These are phyloP conservation scores for Macrotyloma uniflorum DNA, from an alignment of 306 rosid species.

Conservation along the genomic window DNA sequence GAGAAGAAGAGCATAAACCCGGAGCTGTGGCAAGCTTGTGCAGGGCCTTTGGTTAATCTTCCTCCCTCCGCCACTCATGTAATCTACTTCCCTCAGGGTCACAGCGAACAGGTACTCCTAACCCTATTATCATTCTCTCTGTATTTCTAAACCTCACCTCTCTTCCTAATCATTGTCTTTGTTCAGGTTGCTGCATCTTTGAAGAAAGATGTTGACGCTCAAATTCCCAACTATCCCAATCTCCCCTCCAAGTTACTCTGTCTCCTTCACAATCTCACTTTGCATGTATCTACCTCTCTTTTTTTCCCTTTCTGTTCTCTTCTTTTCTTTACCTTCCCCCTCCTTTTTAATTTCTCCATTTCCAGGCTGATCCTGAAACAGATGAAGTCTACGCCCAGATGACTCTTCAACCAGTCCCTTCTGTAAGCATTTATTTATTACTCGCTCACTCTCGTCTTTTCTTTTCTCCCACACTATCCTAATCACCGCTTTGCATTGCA, in stretches of 20 bases:
- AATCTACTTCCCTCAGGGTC: constrained; percentile 94
- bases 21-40: constrained; percentile 98
- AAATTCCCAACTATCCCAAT: constrained; percentile 84
- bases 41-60: constrained; percentile 89
- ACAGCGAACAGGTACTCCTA: constrained; percentile 62
- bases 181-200: constrained; percentile 80
- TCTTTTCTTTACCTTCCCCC: no score
- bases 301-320: neutral
- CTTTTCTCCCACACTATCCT: neutral
- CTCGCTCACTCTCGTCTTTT: neutral
- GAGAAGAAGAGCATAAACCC: constrained; percentile 70
- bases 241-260: constrained; percentile 85
- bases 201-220: constrained; percentile 77
- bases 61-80: constrained; percentile 90
- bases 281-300: constrained; percentile 58
- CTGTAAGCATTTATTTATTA: constrained; percentile 50
- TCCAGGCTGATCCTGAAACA: constrained; percentile 93
- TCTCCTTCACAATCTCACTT: constrained; percentile 78
- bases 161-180: neutral
- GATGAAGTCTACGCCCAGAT: constrained; percentile 96
- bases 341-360: neutral
- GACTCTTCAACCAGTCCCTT: constrained; percentile 84
- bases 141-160: no score
- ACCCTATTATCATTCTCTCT: neutral
- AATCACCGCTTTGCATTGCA: constrained; percentile 27